Evolutionary conservation across 306 rosid genomes (phyloP).

Genomic region (Clitoria ternatea): DNA sequence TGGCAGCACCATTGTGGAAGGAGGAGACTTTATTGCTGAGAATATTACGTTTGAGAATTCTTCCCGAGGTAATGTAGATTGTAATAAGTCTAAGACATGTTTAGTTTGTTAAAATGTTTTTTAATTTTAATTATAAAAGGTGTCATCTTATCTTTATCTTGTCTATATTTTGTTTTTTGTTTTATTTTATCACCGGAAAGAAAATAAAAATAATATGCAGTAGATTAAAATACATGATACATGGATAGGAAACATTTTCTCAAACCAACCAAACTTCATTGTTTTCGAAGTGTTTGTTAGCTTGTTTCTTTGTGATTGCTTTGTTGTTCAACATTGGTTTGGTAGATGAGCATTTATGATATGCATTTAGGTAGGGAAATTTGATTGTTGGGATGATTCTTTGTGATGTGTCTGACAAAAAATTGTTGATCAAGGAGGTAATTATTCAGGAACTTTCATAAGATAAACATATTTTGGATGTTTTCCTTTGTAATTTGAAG

Average conservation of each 20-base stretch:
- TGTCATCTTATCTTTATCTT: too few species aligned
- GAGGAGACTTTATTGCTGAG: conserved; percentile 89
- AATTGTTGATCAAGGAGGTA: background rate
- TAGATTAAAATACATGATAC: too few species aligned
- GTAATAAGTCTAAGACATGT: background rate
- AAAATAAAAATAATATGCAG: too few species aligned
- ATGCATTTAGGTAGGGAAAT: background rate
- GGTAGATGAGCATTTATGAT: background rate
- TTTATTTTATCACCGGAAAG: too few species aligned
- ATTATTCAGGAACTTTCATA: background rate
- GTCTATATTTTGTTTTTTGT: too few species aligned
- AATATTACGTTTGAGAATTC: conserved; percentile 89
- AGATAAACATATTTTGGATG: background rate
- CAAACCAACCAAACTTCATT: background rate
- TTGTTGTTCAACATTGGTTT: background rate
- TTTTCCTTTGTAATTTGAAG: background rate
- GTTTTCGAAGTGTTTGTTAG: background rate
- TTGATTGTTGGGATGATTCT: background rate
- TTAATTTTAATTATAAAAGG: background rate
- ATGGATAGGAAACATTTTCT: too few species aligned
- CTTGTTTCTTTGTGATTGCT: background rate
- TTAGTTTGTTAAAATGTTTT: background rate
- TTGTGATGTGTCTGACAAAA: background rate
- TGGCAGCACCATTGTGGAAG: conserved; percentile 83
- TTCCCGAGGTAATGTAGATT: conserved; percentile 50